phyloP scores from a whole-genome alignment of 352 stramenopile species.

The Phytopythium kandeliae region DNA sequence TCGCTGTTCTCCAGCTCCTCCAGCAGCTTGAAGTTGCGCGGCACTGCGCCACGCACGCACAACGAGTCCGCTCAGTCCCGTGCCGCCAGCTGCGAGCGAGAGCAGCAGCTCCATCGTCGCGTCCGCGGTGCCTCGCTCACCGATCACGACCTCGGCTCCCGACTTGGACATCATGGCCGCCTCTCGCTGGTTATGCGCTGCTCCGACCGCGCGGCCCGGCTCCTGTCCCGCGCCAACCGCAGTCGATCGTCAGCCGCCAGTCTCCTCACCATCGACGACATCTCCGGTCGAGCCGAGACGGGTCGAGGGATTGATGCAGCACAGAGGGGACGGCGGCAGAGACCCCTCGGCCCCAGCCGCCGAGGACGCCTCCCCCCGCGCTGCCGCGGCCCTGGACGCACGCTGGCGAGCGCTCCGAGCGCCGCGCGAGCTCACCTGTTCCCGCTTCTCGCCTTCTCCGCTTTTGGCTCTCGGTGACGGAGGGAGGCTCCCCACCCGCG shows the following conservation, averaged over 20 bases:
- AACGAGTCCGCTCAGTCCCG: neutral
- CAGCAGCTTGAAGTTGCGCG: constrained; percentile 93
- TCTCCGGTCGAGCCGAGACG: neutral
- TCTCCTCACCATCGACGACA: neutral
- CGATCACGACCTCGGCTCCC: constrained; percentile 75
- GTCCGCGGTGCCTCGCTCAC: too few relatives aligned
- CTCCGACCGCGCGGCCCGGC: constrained; percentile 6
- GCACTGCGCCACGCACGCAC: constrained; percentile 37
- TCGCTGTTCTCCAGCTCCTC: constrained; percentile 91
- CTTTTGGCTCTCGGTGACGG: neutral
- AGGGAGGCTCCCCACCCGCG: too few relatives aligned
- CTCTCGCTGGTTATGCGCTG: neutral
- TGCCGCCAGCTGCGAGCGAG: too few relatives aligned
- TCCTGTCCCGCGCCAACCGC: neutral
- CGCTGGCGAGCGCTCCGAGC: too few relatives aligned
- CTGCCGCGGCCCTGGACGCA: neutral
- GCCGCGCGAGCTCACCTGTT: neutral
- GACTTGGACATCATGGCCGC: constrained; percentile 54
- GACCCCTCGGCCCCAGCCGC: too few relatives aligned
- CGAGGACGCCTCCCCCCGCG: neutral
- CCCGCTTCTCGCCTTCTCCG: neutral
- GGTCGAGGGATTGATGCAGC: too few relatives aligned
- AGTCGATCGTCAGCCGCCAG: neutral
- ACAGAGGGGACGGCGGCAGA: too few relatives aligned
- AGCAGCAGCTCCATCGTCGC: too few relatives aligned